Evolutionary conservation across 2,329 filamentous ascomycete genomes (phyloP).

Genomic region (Didymosphaeria variabile): DNA sequence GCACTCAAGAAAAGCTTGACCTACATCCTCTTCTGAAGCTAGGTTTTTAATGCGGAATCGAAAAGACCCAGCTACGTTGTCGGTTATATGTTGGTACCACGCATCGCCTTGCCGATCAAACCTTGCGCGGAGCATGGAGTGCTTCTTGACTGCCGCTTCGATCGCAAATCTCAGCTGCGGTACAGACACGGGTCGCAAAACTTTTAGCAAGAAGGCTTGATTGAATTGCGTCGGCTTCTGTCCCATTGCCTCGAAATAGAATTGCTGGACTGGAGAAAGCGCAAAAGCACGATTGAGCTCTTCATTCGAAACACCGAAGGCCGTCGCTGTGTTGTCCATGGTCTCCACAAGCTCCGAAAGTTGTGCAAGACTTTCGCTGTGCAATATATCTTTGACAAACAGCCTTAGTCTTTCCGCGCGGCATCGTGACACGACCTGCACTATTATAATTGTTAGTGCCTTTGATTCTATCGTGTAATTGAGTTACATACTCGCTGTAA

Average conservation of each 20-base stretch:
- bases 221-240: conserved; percentile 30
- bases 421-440: conserved; percentile 28
- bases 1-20: background rate
- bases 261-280: conserved; percentile 30
- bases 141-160: conserved; percentile 21
- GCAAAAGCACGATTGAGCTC: conserved; percentile 20
- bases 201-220: conserved; percentile 50
- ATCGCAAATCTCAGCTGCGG: conserved; percentile 33
- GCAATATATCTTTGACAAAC: conserved; percentile 29
- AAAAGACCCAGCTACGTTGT: background rate
- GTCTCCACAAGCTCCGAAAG: conserved; percentile 11
- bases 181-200: conserved; percentile 32
- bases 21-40: background rate
- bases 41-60: background rate
- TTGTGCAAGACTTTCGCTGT: conserved; percentile 23
- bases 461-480: no score
- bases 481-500: conserved; percentile 25
- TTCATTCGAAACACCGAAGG: background rate
- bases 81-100: conserved; percentile 5
- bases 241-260: conserved; percentile 20
- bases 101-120: conserved; percentile 14
- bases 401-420: conserved; percentile 21
- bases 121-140: conserved; percentile 31
- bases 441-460: conserved; percentile 27
- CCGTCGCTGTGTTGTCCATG: background rate